A percentile compares a stretch with the other conserved stretches of the same genome.
Conservation (phyloP, 176 grass and related monocot genomes). For the Coix lacrymajobi region DNA sequence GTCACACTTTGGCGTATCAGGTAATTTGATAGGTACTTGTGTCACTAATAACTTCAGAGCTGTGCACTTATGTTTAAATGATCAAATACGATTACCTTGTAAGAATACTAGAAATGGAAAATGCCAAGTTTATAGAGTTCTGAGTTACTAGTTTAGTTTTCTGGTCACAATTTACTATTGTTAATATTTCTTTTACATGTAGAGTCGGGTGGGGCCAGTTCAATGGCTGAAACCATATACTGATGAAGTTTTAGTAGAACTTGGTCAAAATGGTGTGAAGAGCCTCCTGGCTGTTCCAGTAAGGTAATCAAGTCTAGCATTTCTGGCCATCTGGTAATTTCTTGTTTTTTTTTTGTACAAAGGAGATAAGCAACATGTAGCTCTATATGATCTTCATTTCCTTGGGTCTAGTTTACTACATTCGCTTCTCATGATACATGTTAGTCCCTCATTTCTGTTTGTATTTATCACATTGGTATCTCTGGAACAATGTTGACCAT, state of each 20-base stretch:
- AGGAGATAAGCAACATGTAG: neutral
- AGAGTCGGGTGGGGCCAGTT: constrained; percentile 94
- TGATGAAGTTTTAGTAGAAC: constrained; percentile 79
- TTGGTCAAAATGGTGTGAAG: constrained; percentile 86
- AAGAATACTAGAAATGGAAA: neutral
- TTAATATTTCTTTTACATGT: constrained; percentile 35
- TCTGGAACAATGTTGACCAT: neutral
- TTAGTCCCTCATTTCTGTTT: neutral
- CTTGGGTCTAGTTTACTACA: neutral
- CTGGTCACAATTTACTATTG: neutral
- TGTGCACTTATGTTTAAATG: neutral
- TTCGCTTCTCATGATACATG: neutral
- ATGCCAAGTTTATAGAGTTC: neutral
- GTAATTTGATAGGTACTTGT: constrained; percentile 34
- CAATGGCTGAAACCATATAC: constrained; percentile 99
- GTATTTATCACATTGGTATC: neutral
- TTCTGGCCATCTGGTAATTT: neutral
- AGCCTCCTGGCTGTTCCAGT: constrained; percentile 92
- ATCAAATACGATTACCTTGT: neutral
- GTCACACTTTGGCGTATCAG: constrained; percentile 90
- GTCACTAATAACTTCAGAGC: neutral
- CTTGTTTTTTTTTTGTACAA: neutral
- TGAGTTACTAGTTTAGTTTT: neutral
- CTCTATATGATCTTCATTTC: neutral
- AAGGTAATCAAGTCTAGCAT: constrained; percentile 52